Percentiles rank a stretch among this genome's conserved stretches.
These are phyloP conservation scores for Ustilago sp. DNA, from an alignment of 1,284 basidiomycete species.

Conservation along the genomic window DNA sequence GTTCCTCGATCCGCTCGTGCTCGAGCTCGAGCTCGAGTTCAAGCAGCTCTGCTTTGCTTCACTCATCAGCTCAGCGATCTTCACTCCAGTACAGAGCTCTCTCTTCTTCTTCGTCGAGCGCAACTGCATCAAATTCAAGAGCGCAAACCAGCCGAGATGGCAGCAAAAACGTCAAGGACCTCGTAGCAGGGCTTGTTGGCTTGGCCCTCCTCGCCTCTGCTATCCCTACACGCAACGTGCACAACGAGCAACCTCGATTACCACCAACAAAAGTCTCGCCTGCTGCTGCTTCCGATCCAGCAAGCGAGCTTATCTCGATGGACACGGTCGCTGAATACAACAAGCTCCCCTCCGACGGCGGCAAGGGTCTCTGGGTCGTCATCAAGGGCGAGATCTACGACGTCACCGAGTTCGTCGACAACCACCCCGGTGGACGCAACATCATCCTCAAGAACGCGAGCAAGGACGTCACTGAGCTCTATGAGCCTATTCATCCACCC, in stretches of 20 bases:
- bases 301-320: conserved; percentile 52
- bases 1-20: conserved; percentile 29
- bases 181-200: conserved; percentile 36
- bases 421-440: conserved; percentile 83
- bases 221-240: conserved; percentile 16
- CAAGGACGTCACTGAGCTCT: conserved; percentile 74
- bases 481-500: conserved; percentile 66
- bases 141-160: not conserved
- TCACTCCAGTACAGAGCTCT: conserved; percentile 13
- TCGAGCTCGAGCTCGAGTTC: conserved; percentile 7
- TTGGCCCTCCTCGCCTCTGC: conserved; percentile 35
- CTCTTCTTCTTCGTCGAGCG: conserved; percentile 14
- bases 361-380: conserved; percentile 60
- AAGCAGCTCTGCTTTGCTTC: conserved; percentile 18
- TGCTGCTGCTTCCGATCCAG: conserved; percentile 34
- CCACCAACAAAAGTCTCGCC: conserved; percentile 31
- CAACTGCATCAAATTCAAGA: not conserved
- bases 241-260: conserved; percentile 28
- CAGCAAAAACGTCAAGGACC: conserved; percentile 20
- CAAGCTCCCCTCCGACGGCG: conserved; percentile 47
- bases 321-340: conserved; percentile 60
- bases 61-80: conserved; percentile 19
- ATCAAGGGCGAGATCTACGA: conserved; percentile 69
- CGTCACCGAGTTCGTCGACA: conserved; percentile 82
- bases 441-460: conserved; percentile 85